A percentile compares a stretch with the other conserved stretches of the same genome.
Evolutionary conservation across 768 basidiomycete genomes (phyloP).

Genomic region (Podaxis rugospora): DNA sequence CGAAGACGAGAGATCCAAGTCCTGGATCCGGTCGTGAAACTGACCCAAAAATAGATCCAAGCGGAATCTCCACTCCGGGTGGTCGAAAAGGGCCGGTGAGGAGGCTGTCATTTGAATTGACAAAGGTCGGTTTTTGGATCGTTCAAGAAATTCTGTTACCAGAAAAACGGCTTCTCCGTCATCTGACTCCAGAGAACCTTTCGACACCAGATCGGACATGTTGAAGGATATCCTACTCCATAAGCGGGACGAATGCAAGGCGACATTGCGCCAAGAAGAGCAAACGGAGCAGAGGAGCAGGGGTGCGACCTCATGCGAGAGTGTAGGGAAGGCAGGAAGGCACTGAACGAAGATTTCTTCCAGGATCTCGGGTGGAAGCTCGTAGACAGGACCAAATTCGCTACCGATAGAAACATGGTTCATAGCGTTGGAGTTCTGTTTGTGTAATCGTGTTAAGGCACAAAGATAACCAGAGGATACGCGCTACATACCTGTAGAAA

Average conservation of each 20-base stretch:
- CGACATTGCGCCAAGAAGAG: conserved; percentile 3
- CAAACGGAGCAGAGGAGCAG: conserved; percentile 4
- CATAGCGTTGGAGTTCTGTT: background rate
- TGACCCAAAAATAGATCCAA: background rate
- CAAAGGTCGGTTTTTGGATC: background rate
- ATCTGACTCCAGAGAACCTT: background rate
- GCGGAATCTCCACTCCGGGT: background rate
- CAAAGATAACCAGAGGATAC: background rate
- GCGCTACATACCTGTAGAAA: background rate
- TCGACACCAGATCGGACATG: background rate
- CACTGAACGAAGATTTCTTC: conserved; percentile 2
- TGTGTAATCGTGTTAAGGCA: background rate
- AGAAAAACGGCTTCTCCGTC: background rate
- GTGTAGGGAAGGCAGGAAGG: background rate
- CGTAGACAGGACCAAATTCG: background rate
- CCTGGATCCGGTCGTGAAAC: background rate
- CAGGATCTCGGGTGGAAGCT: conserved; percentile 2
- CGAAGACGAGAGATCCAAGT: background rate
- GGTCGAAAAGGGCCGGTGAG: background rate
- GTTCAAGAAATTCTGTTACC: background rate
- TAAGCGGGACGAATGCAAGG: background rate
- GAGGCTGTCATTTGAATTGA: background rate
- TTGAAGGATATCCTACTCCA: conserved; percentile 3
- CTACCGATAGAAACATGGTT: background rate
- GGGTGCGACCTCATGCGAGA: background rate